Conservation (phyloP, 129 eudicot genomes). For the Scalesia atractyloides region DNA sequence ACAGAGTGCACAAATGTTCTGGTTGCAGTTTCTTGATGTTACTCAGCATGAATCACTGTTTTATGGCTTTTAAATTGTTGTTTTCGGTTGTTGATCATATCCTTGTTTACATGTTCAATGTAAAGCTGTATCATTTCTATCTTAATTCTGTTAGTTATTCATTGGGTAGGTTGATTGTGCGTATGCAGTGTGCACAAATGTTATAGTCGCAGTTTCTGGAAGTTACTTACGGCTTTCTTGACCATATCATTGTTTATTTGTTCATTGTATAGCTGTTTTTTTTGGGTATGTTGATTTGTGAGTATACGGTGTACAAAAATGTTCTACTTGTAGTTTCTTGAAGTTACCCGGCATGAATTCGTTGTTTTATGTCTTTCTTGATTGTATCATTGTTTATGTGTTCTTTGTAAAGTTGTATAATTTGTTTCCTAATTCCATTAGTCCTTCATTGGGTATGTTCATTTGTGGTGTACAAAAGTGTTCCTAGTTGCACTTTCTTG, state of each 20-base stretch:
- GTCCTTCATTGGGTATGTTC: neutral
- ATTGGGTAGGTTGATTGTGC: slow-evolving; percentile 2
- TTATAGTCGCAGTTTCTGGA: slow-evolving; percentile 23
- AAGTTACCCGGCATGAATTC: neutral
- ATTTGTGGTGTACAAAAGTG: no score
- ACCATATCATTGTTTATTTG: no score
- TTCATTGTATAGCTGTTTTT: no score
- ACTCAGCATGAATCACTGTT: neutral
- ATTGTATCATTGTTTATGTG: slow-evolving; percentile 10
- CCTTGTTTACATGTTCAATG: slow-evolving; percentile 8
- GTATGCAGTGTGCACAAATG: neutral
- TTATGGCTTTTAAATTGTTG: neutral
- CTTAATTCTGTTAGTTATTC: neutral
- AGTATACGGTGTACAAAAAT: neutral
- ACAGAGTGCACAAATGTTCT: neutral
- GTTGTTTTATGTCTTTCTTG: slow-evolving; percentile 7
- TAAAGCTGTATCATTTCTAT: slow-evolving; percentile 6
- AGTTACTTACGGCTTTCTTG: neutral
- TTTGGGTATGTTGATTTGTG: slow-evolving; percentile 1
- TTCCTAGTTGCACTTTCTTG: no score
- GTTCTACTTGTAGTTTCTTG: slow-evolving; percentile 20
- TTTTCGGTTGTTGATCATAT: slow-evolving; percentile 12
- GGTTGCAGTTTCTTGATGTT: slow-evolving; percentile 20
- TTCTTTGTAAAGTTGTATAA: slow-evolving; percentile 1
- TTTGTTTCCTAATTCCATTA: slow-evolving; percentile 7